A percentile compares a stretch with the other conserved stretches of the same genome.
phyloP scores from a whole-genome alignment of 192 early-diverging fungal genomes.

The Kappamyces sp. region DNA sequence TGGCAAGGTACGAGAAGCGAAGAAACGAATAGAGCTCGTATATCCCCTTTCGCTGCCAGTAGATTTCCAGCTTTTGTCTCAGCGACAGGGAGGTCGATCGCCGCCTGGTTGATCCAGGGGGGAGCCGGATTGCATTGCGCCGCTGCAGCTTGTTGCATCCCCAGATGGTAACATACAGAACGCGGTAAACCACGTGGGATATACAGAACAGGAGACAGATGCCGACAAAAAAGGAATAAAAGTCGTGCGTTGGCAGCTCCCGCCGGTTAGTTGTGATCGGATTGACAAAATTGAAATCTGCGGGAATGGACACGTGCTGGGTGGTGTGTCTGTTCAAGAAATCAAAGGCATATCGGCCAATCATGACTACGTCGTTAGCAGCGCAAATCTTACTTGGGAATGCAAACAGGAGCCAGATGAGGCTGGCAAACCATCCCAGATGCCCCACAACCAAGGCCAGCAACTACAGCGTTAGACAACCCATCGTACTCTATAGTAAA shows the following conservation, averaged over 20 bases:
- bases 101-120: background rate
- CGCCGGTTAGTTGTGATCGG: slow-evolving; percentile 22
- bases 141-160: background rate
- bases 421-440: slow-evolving; percentile 1
- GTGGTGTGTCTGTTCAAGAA: slow-evolving; percentile 21
- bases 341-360: slow-evolving; percentile 49
- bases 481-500: slow-evolving; percentile 46
- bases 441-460: background rate
- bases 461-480: background rate
- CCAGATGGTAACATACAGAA: slow-evolving; percentile 7
- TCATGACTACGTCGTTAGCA: slow-evolving; percentile 38
- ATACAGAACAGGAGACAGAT: slow-evolving; percentile 38
- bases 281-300: background rate
- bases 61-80: background rate
- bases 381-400: slow-evolving; percentile 26
- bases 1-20: slow-evolving; percentile 46
- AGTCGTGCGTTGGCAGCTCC: slow-evolving; percentile 64
- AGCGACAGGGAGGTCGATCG: background rate
- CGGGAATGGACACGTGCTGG: slow-evolving; percentile 8
- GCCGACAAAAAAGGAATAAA: slow-evolving; percentile 70
- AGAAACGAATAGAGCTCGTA: background rate
- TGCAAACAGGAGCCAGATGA: slow-evolving; percentile 7
- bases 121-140: background rate
- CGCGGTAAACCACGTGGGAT: slow-evolving; percentile 1
- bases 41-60: slow-evolving; percentile 13